Evolutionary conservation across 2,329 filamentous ascomycete genomes (phyloP).

Genomic region (Scedosporium apiospermum): DNA sequence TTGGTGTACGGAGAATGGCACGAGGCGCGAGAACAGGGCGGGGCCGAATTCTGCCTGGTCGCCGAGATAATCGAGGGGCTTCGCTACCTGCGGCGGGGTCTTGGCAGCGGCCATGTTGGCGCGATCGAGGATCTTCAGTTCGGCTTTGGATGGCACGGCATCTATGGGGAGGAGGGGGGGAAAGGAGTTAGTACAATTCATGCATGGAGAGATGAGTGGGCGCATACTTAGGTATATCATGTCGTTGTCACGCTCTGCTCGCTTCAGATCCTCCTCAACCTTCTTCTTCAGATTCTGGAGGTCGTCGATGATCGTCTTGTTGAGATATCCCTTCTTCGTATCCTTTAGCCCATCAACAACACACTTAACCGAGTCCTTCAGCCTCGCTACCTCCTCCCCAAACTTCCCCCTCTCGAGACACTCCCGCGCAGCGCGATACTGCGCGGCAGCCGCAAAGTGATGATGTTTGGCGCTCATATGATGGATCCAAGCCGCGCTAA

Average conservation of each 20-base stretch:
- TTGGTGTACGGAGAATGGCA: constrained; percentile 91
- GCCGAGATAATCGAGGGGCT: constrained; percentile 71
- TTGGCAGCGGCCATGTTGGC: constrained; percentile 80
- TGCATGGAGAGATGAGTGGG: constrained; percentile 5
- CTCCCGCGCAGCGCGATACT: constrained; percentile 84
- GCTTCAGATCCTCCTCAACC: constrained; percentile 78
- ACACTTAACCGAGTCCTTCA: constrained; percentile 73
- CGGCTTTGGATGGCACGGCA: constrained; percentile 77
- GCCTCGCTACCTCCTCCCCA: constrained; percentile 83
- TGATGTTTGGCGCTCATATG: constrained; percentile 96
- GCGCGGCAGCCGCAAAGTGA: constrained; percentile 91
- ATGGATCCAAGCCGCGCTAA: constrained; percentile 94
- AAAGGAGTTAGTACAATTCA: not conserved
- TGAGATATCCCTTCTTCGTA: constrained; percentile 61
- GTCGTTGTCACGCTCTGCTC: constrained; percentile 94
- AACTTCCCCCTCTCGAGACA: constrained; percentile 90
- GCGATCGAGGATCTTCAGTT: constrained; percentile 75
- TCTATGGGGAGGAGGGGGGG: constrained; percentile 29
- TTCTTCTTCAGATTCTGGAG: constrained; percentile 73
- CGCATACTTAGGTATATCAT: constrained; percentile 73
- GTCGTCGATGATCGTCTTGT: constrained; percentile 71
- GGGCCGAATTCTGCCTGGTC: constrained; percentile 73
- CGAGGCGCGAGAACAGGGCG: constrained; percentile 80
- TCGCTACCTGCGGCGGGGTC: constrained; percentile 71
- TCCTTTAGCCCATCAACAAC: constrained; percentile 83